These are phyloP conservation scores for Tagetes erecta DNA, from an alignment of 129 eudicot genomes.

Conservation along the genomic window DNA sequence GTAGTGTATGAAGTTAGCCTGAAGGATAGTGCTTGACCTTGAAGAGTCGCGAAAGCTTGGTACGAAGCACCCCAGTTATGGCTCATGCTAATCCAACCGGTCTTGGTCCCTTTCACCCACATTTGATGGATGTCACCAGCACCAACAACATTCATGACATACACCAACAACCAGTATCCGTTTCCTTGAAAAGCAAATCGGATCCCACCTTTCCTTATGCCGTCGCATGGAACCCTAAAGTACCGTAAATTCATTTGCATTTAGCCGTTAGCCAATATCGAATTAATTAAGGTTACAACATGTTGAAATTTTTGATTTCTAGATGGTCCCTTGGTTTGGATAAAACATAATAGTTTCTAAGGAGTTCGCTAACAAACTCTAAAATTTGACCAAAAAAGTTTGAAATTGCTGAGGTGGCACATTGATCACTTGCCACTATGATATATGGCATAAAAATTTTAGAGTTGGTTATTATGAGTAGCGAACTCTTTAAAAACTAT, in stretches of 20 bases:
- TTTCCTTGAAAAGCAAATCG: constrained; percentile 61
- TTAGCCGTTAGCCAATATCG: background rate
- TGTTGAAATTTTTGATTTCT: background rate
- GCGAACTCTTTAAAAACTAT: too few relatives aligned
- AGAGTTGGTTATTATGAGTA: too few relatives aligned
- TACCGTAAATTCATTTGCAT: background rate
- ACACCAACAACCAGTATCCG: constrained; percentile 70
- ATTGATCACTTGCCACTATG: too few relatives aligned
- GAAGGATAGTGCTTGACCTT: constrained; percentile 78
- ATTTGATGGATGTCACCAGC: constrained; percentile 59
- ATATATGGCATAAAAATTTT: too few relatives aligned
- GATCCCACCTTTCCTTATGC: constrained; percentile 51
- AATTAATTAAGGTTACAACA: background rate
- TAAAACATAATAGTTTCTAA: too few relatives aligned
- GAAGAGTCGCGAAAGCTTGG: constrained; percentile 65
- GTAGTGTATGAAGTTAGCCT: constrained; percentile 57
- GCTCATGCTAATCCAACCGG: constrained; percentile 80
- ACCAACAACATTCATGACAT: constrained; percentile 77
- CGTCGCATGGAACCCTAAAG: constrained; percentile 65
- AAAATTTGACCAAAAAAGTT: too few relatives aligned
- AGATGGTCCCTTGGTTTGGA: too few relatives aligned
- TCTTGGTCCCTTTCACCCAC: constrained; percentile 83
- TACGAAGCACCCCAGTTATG: constrained; percentile 93
- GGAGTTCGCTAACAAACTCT: too few relatives aligned
- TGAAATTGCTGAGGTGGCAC: too few relatives aligned